Evolutionary conservation across 495 filamentous ascomycete species (phyloP), one percentile per base, ranked within the genome.

Genomic region (Beverwykella pulmonaria): DNA sequence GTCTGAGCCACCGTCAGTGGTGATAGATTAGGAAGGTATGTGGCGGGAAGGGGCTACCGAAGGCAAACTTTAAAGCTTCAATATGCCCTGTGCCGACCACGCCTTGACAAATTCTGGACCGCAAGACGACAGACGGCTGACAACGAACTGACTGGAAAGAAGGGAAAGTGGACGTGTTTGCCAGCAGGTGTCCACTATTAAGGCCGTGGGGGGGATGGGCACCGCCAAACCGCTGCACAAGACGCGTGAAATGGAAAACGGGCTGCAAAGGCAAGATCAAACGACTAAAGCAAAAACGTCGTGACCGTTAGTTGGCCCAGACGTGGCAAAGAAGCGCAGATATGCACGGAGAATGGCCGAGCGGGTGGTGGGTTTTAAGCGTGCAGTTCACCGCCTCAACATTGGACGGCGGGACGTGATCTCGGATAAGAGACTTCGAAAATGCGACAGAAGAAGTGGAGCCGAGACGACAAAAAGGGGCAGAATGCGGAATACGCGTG

Each of bases 381-480:
- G 49, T 47, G 36, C 27, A 61, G 64, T 67, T 67, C 64, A 67
- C 64, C 64, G 64, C 64, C 57, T 61, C 57, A 29, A 57, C 22
- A 29, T 23, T 47, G 23, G 30, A 36, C 3, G 17, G 30, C 10
- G 53, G 19, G 53, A 15, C 19, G 32, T n/a, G 30, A 10, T 5
- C 55, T 66, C 55, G 63, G 63, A 65, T 58, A 65, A 58, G 53
- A 34, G 27, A 41, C 14, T 19, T 65, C 26, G 63, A 23, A 53
- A 27, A 55, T 20, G 48, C 46, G 48, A 60, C 34, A 32, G 36
- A 41, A 56, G 47, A 39, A 59, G 44, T 32, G 62, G 53, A 58
- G 52, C 26, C 32, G 48, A 32, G 25, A 22, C 23, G 47, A 23
- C 39, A 54, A 62, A n/a, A 32, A 34, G 47, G 30, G 29, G 59